Evolutionary conservation across 225 moss, liverwort and hornwort species (phyloP).

Genomic region (Polytrichum commune): DNA sequence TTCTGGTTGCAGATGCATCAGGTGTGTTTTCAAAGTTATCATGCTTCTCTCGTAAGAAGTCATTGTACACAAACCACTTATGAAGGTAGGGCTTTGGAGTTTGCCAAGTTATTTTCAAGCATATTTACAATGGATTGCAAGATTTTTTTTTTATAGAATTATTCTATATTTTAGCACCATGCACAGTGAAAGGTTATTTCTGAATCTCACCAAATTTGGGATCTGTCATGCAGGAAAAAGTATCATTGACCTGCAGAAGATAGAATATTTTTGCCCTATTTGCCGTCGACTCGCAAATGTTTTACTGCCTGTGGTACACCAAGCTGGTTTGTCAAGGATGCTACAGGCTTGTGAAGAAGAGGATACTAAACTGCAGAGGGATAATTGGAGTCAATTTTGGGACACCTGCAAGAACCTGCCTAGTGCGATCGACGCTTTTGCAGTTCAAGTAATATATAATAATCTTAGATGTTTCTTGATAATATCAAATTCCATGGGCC

Average conservation of each 20-base stretch:
- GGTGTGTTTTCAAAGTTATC: conserved; percentile 89
- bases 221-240: conserved; percentile 61
- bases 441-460: conserved; percentile 34
- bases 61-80: conserved; percentile 52
- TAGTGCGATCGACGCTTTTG: conserved; percentile 42
- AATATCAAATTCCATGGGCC: too few relatives aligned
- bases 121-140: too few relatives aligned
- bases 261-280: conserved; percentile 92
- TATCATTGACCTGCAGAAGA: conserved; percentile 68
- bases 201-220: neutral
- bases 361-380: conserved; percentile 34
- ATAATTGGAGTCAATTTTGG: conserved; percentile 38
- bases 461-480: too few relatives aligned
- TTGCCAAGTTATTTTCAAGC: too few relatives aligned
- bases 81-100: conserved; percentile 55
- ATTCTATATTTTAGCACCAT: too few relatives aligned
- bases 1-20: conserved; percentile 79
- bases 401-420: conserved; percentile 30
- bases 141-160: too few relatives aligned
- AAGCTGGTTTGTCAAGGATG: conserved; percentile 55
- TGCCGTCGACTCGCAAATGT: conserved; percentile 96
- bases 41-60: conserved; percentile 69
- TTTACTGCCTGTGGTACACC: conserved; percentile 77
- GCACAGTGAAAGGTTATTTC: too few relatives aligned
- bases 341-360: conserved; percentile 35